phyloP scores from a whole-genome alignment of 2,329 filamentous ascomycete genomes.

The Trichoderma sp. region DNA sequence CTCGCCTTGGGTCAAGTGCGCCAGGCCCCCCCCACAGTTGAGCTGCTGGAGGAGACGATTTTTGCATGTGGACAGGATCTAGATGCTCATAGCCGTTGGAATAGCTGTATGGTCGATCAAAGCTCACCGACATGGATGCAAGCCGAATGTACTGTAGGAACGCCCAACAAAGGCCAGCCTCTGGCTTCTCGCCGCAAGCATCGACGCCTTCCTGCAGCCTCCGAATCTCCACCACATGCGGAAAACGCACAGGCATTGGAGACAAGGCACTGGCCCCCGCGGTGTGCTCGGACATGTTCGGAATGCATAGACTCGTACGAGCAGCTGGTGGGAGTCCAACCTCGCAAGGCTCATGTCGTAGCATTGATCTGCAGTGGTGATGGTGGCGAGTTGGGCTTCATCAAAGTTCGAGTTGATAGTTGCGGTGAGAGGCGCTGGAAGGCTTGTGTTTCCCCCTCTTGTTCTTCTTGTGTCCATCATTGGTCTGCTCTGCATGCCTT shows the following conservation, averaged over 20 bases:
- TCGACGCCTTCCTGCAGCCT: not conserved
- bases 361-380: not conserved
- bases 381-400: constrained; percentile 15
- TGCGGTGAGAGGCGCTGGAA: not conserved
- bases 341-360: not conserved
- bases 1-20: not conserved
- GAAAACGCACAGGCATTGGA: not conserved
- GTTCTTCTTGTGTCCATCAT: not conserved
- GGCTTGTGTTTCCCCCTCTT: not conserved
- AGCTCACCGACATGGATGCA: constrained; percentile 2
- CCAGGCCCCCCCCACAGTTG: not conserved
- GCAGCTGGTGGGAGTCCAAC: not conserved
- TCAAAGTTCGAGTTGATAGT: not conserved
- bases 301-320: not conserved
- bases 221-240: not conserved
- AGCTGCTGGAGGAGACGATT: not conserved
- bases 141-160: not conserved
- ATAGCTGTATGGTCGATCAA: constrained; percentile 10
- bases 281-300: not conserved
- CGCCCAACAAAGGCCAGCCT: not conserved
- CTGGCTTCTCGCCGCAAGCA: not conserved
- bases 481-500: not conserved
- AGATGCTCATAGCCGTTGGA: not conserved
- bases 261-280: not conserved
- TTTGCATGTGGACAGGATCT: not conserved